Base-by-base conservation (phyloP, 495 filamentous ascomycete genomes). In the Neohortaea acidophila region DNA sequence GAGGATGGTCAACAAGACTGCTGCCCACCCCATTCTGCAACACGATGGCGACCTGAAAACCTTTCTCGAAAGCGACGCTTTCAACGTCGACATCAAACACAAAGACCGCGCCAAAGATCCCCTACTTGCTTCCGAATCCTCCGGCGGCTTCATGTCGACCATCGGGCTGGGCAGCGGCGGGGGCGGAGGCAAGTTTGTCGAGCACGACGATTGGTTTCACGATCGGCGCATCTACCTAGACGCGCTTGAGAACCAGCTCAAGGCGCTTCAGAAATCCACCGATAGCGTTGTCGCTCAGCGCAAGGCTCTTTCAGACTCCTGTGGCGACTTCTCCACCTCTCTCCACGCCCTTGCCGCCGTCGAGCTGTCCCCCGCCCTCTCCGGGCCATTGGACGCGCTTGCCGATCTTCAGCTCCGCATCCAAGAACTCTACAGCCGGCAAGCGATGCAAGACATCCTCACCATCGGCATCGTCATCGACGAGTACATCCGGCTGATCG, bases 161-260 rank as follows among this genome's bases (percentile, higher is more conserved):
- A 40, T 40, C 18, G 38, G 38, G 10, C 69, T 94, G 40, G 79
- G 86, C 49, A 28, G 38, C 38, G 82, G 83, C 14, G 83, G 84
- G 19, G 60, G 68, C 17, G 71, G 76, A 21, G 65, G 64, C 35
- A 97, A 97, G 58, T 97, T 96, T 60, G 78, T 96, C 28, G 89
- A 97, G 55, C 91, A 93, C 51, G 89, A 97, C 60, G 89, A 97
- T 59, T 97, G 86, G 87, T 96, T 96, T 66, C 91, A 94, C 52
- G 91, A 97, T 45, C 84, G 91, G 30, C 79, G 74, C 50, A 68
- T 94, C 35, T 96, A 96, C 50, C 72, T 97, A 13, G 89, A 96
- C 57, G 85, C 86, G 11, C 67, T 97, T 20, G 89, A 97, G 60
- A 85, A 76, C 47, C 91, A 97, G 57, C 71, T 97, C 39, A 94